A percentile compares a stretch with the other conserved stretches of the same genome.
Evolutionary conservation across 495 filamentous ascomycete genomes (phyloP).

Genomic region (Penicillium mononematosum): DNA sequence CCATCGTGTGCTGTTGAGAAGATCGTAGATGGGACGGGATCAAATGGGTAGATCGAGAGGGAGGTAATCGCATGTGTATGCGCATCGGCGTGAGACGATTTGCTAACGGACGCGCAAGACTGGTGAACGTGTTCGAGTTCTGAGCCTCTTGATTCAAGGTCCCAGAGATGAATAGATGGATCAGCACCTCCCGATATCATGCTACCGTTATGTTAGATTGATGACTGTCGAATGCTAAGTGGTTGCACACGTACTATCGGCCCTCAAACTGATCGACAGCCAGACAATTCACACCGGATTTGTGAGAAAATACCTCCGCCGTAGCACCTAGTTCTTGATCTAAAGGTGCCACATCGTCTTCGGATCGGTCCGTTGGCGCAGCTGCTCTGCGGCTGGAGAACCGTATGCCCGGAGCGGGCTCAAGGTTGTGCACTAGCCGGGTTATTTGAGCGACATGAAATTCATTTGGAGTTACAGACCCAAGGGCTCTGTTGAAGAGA

Average conservation of each 20-base stretch:
- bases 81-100: constrained; percentile 43
- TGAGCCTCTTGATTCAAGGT: constrained; percentile 59
- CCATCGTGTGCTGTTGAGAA: constrained; percentile 82
- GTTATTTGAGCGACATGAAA: constrained; percentile 64
- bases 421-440: constrained; percentile 58
- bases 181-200: constrained; percentile 82
- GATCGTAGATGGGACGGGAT: constrained; percentile 66
- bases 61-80: constrained; percentile 83
- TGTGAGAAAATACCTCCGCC: constrained; percentile 59
- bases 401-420: constrained; percentile 59
- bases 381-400: constrained; percentile 60
- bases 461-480: constrained; percentile 56
- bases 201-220: constrained; percentile 40
- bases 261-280: constrained; percentile 76
- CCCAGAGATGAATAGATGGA: constrained; percentile 76
- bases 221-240: neutral
- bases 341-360: constrained; percentile 14
- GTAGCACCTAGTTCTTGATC: constrained; percentile 23
- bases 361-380: constrained; percentile 15
- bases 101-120: constrained; percentile 47
- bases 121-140: constrained; percentile 48
- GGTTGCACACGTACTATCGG: constrained; percentile 56
- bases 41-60: constrained; percentile 85
- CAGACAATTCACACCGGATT: constrained; percentile 71
- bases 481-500: constrained; percentile 69